Evolutionary conservation across 1,139 yeast species (phyloP), one percentile per base, ranked within the genome.

Genomic region (Candida sojae): DNA sequence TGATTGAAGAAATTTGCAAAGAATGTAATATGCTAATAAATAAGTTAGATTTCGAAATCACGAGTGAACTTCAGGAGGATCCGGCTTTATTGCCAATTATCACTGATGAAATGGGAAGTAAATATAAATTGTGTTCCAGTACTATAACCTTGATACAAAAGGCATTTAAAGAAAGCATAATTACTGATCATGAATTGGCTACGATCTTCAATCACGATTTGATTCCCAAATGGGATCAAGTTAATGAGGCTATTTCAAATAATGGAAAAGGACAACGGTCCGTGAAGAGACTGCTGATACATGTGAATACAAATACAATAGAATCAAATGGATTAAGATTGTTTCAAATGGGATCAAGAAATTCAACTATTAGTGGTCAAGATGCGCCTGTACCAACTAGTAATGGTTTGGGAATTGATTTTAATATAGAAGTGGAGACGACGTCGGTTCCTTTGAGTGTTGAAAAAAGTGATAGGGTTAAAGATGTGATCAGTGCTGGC

Each of bases 1-100:
- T 83, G 45, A 66, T 75, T 42, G 62, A 63, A 5, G 80, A 80
- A 52, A 60, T 77, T 6, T 60, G 61, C 3, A 56, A 54, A 2
- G 71, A 72, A 39, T 64, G 70, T 46, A 55, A 57, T 17, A 30
- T 30, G 10, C 53, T 68, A 33, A 57, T 73, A 12, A 62, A 68
- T 34, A 64, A 62, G 13, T 64, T 73, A 33, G 40, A 39, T 17
- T 46, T 49, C 3, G 39, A 30, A 17, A n/a, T 45, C 1, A 28
- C 31, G 7, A 23, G 13, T 28, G 33, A 33, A 12, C 25, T 23
- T 5, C 17, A 26, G 21, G 30, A 33, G 6, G n/a, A 7, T 12
- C 31, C 4, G 26, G 10, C 31, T 12, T 12, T 26, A 3, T 13
- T 23, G 6, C 28, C 43, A 21, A 30, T 46, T 2, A 42, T 57